Conservation (phyloP, 2,329 filamentous ascomycete genomes). For the Xenoacremonium recifei region DNA sequence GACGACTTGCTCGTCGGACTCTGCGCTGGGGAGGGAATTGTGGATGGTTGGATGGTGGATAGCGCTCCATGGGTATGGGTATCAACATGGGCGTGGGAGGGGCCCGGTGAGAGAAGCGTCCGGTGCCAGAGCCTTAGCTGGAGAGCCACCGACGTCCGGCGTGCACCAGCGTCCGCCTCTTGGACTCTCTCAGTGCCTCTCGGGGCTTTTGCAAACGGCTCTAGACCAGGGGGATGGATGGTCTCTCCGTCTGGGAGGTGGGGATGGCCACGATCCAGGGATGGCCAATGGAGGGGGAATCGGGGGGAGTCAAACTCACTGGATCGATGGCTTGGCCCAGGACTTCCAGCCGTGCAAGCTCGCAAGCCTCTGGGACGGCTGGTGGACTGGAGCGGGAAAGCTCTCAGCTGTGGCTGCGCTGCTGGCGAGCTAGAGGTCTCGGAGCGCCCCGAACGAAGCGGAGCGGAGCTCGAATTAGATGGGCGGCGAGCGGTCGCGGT, state of each 20-base stretch:
- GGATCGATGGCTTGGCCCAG: conserved; percentile 13
- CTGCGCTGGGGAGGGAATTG: neutral
- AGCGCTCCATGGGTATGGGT: neutral
- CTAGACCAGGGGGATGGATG: conserved; percentile 7
- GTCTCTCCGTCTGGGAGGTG: conserved; percentile 19
- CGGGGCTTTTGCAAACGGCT: conserved; percentile 3
- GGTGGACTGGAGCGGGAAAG: too few relatives aligned
- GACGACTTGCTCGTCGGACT: neutral
- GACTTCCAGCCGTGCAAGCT: too few relatives aligned
- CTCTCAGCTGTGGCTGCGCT: conserved; percentile 19
- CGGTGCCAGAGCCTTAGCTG: too few relatives aligned
- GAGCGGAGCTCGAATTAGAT: too few relatives aligned
- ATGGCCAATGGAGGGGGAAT: conserved; percentile 14
- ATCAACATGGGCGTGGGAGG: too few relatives aligned
- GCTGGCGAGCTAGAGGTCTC: conserved; percentile 10
- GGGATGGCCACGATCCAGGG: conserved; percentile 11
- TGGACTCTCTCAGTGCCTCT: neutral
- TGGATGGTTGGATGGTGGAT: neutral
- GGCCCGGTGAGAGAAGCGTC: too few relatives aligned
- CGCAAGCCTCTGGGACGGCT: too few relatives aligned
- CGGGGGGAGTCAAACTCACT: conserved; percentile 13
- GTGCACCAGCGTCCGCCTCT: neutral
- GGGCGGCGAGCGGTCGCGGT: too few relatives aligned
- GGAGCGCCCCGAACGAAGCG: conserved; percentile 8
- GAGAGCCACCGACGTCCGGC: too few relatives aligned